These are phyloP conservation scores for Starmerella bombi DNA, from an alignment of 805 yeast species.

Conservation along the genomic window DNA sequence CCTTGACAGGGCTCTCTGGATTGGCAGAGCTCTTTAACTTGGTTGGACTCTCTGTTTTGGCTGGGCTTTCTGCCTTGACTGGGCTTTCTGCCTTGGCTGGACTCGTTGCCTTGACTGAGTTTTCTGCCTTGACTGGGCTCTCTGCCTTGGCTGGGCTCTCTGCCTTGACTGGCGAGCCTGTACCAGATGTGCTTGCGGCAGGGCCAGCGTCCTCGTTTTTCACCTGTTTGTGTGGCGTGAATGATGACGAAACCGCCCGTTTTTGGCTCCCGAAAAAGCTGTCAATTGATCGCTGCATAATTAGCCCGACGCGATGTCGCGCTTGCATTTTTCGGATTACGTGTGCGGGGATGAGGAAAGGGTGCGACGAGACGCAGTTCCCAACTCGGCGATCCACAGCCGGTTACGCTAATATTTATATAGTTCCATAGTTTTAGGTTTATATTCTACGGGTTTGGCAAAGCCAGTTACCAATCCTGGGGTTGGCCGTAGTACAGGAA, in stretches of 20 bases:
- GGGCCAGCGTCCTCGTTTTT: constrained; percentile 1
- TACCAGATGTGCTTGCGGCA: not conserved
- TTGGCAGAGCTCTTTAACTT: not conserved
- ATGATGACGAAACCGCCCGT: constrained; percentile 5
- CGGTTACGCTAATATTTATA: no score
- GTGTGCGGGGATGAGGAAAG: not conserved
- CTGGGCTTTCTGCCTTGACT: not conserved
- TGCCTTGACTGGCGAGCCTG: not conserved
- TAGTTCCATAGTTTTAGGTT: no score
- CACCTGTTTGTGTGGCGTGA: constrained; percentile 1
- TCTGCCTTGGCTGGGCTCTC: not conserved
- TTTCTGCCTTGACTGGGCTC: not conserved
- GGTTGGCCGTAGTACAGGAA: not conserved
- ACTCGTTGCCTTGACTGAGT: not conserved
- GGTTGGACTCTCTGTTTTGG: not conserved
- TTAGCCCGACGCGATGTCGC: constrained; percentile 1
- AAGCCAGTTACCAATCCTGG: no score
- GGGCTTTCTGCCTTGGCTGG: not conserved
- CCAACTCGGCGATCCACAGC: no score
- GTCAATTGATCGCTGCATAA: constrained; percentile 21
- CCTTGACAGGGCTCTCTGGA: no score
- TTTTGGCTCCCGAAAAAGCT: constrained; percentile 18
- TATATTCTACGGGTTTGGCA: no score
- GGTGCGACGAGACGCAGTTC: no score
- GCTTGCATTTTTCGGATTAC: not conserved